Evolutionary conservation across 108 stramenopile genomes (phyloP).

Genomic region (Stephanodiscus triporus): DNA sequence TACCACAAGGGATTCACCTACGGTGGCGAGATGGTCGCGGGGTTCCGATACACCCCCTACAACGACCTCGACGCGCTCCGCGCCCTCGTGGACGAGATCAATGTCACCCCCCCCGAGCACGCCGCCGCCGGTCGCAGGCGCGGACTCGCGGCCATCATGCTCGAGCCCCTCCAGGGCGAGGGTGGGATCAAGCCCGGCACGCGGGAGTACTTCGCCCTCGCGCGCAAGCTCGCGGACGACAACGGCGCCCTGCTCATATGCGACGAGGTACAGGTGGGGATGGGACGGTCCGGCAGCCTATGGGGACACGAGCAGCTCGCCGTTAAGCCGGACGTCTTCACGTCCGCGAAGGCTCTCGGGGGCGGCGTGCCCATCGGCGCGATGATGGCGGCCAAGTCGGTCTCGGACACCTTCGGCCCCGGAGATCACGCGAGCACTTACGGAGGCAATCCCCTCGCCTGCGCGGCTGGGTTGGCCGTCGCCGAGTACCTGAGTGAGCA

Average conservation of each 20-base stretch:
- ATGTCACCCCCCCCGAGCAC: constrained; percentile 62
- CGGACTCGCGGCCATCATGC: constrained; percentile 93
- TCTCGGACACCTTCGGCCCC: constrained; percentile 89
- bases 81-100: constrained; percentile 69
- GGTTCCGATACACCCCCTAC: constrained; percentile 90
- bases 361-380: constrained; percentile 99
- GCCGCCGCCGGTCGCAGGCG: constrained; percentile 61
- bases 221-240: constrained; percentile 86
- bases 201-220: constrained; percentile 75
- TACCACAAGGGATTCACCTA: constrained; percentile 93
- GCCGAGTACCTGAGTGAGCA: constrained; percentile 84
- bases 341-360: constrained; percentile 96
- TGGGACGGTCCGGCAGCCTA: constrained; percentile 95
- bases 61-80: constrained; percentile 87
- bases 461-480: constrained; percentile 87
- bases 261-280: constrained; percentile 98
- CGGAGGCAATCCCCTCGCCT: constrained; percentile 96
- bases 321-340: constrained; percentile 95
- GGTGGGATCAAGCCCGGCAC: constrained; percentile 94
- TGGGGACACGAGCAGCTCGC: constrained; percentile 94
- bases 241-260: constrained; percentile 89
- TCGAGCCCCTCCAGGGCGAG: constrained; percentile 97
- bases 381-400: constrained; percentile 91
- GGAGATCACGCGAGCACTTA: constrained; percentile 98
- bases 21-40: constrained; percentile 86